Base-by-base conservation (phyloP, 495 filamentous ascomycete genomes). In the Xylaria cubensis region DNA sequence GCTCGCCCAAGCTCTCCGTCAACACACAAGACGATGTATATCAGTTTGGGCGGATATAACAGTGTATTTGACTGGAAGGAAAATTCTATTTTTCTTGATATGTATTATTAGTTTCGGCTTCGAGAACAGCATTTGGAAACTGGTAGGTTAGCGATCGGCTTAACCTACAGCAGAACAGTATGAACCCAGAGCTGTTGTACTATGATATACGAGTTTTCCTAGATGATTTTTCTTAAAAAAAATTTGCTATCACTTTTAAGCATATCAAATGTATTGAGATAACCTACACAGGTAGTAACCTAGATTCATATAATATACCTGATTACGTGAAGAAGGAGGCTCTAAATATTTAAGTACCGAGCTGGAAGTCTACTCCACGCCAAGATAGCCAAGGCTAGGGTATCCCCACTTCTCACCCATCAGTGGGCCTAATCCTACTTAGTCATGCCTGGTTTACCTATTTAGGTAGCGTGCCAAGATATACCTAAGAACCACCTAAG, bases 31-130 rank as follows among this genome's bases (percentile, higher is more conserved):
- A 41, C 59, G 39, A 44, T 24, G 24, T 63, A 7, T 55, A 55
- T 29, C 12, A 4, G 36, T 63, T n/a, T 3, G 21, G 39, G n/a
- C 36, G 39, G 26, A 3, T 17, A 63, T 44, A 24, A 17, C 21
- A 9, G n/a, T 63, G n/a, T 63, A 63, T 44, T 13, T 3, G 39
- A 44, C 39, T n/a, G 39, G 39, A 26, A 44, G n/a, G 21, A 17
- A 6, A 26, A 19, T 29, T 48, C n/a, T 50, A 26, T 34, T 17
- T 48, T 29, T 65, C 63, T 46, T 19, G 63, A 50, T 46, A 26
- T 65, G 39, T 65, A 50, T 65, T 50, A 65, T 50, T 50, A 50
- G 24, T 6, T 65, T 65, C 15, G 36, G 39, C 13, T 63, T 41
- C 39, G n/a, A 39, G 17, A 61, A n/a, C 19, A 19, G 15, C 32